Conservation (phyloP, 1,284 basidiomycete genomes). For the Sanghuangporus sanghuang region DNA sequence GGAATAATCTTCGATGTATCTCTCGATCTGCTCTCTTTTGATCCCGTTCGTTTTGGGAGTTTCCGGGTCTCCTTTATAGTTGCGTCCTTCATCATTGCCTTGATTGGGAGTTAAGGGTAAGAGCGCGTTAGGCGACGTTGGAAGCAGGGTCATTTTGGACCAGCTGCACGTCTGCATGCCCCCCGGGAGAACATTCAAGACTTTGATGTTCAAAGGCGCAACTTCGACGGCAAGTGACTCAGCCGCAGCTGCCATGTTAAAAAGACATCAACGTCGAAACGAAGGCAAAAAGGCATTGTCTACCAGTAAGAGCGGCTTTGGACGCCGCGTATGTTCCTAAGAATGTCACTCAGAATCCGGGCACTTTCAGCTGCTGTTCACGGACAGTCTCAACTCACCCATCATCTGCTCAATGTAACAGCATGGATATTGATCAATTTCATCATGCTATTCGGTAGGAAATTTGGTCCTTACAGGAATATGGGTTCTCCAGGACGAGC, state of each 20-base stretch:
- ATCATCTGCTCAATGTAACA: conserved; percentile 6
- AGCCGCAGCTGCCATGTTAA: conserved; percentile 15
- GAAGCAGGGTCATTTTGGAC: conserved; percentile 15
- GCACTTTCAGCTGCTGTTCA: background rate
- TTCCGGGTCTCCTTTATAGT: background rate
- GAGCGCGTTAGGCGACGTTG: conserved; percentile 7
- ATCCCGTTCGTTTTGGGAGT: background rate
- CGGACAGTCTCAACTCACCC: background rate
- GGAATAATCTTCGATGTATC: conserved; percentile 10
- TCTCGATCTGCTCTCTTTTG: background rate
- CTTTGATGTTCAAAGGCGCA: conserved; percentile 18
- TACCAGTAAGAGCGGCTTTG: conserved; percentile 20
- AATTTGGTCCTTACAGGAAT: conserved; percentile 8
- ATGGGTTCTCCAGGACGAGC: conserved; percentile 14
- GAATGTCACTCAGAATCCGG: background rate
- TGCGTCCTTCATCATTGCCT: background rate
- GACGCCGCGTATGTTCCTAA: conserved; percentile 20
- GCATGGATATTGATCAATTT: background rate
- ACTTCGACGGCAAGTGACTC: conserved; percentile 19
- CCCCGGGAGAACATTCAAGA: conserved; percentile 19
- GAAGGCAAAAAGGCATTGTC: background rate
- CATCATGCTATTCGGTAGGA: background rate
- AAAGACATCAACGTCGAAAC: background rate
- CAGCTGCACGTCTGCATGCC: conserved; percentile 18
- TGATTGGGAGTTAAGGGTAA: background rate